phyloP scores from a whole-genome alignment of 2,329 filamentous ascomycete species.

The Lasiodiplodia citricola region DNA sequence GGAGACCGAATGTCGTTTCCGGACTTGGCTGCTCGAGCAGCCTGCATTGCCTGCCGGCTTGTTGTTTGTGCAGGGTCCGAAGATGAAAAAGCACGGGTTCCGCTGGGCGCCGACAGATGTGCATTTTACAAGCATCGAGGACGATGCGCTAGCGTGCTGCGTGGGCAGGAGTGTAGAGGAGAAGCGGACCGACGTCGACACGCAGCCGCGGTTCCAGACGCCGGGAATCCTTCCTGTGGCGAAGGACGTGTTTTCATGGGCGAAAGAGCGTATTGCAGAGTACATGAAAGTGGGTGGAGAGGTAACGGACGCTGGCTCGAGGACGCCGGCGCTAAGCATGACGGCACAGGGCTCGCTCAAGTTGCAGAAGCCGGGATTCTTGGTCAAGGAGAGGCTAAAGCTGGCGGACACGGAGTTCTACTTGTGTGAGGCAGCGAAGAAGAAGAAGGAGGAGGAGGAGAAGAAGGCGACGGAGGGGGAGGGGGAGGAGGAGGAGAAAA shows the following conservation, averaged over 20 bases:
- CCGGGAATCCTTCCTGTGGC: neutral
- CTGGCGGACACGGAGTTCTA: neutral
- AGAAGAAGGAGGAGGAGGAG: neutral
- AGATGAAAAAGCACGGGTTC: neutral
- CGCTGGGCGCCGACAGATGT: neutral
- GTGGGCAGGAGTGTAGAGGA: neutral
- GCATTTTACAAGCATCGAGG: neutral
- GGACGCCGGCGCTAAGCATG: neutral
- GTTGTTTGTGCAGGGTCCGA: neutral
- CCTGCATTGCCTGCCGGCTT: neutral
- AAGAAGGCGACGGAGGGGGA: too few species aligned
- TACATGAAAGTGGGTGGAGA: neutral
- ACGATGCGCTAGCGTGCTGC: neutral
- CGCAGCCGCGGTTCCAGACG: neutral
- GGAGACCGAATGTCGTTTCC: too few species aligned
- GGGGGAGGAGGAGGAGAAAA: neutral
- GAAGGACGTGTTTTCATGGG: neutral
- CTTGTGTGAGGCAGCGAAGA: too few species aligned
- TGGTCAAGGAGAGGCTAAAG: neutral
- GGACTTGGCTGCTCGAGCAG: neutral
- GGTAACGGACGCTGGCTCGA: fast-evolving
- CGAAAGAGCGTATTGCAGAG: neutral
- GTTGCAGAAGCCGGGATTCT: neutral
- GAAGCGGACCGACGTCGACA: neutral
- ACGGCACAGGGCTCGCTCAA: neutral